A percentile compares a stretch with the other conserved stretches of the same genome.
phyloP scores from a whole-genome alignment of 2,329 filamentous ascomycete species.

The Truncatella angustata region DNA sequence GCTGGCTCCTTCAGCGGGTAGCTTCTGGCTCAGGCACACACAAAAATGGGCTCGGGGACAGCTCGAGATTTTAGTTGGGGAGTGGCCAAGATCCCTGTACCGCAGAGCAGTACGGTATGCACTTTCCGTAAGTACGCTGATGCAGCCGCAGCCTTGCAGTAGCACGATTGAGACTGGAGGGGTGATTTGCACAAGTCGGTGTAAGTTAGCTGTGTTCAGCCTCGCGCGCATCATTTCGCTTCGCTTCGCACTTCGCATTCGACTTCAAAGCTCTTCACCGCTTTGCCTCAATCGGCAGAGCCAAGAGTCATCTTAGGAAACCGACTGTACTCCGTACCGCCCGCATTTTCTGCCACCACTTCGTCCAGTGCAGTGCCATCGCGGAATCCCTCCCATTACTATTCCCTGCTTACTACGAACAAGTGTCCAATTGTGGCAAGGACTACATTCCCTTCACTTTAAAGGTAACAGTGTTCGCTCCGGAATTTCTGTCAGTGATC shows the following conservation, averaged over 20 bases:
- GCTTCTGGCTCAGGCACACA: constrained; percentile 1
- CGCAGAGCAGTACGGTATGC: no score
- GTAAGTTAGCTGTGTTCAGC: background rate
- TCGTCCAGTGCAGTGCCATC: background rate
- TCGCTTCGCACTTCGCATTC: no score
- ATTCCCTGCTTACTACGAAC: constrained; percentile 3
- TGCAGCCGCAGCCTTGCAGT: background rate
- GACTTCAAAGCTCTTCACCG: background rate
- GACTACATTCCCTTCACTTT: background rate
- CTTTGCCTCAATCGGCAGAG: background rate
- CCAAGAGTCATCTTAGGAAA: background rate
- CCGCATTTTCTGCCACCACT: constrained; percentile 3
- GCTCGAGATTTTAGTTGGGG: background rate
- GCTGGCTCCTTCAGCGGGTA: no score
- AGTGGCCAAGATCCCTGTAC: background rate
- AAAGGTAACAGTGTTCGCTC: background rate
- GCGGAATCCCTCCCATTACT: background rate
- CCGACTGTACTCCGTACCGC: background rate
- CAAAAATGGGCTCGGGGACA: background rate
- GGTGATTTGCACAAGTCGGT: no score
- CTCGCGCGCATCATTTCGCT: no score
- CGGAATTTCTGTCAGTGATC: background rate
- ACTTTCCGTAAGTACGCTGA: no score
- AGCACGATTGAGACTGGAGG: background rate
- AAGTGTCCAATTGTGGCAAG: background rate